Conservation (phyloP, 345 rosid species). For the Abelmoschus esculentus region DNA sequence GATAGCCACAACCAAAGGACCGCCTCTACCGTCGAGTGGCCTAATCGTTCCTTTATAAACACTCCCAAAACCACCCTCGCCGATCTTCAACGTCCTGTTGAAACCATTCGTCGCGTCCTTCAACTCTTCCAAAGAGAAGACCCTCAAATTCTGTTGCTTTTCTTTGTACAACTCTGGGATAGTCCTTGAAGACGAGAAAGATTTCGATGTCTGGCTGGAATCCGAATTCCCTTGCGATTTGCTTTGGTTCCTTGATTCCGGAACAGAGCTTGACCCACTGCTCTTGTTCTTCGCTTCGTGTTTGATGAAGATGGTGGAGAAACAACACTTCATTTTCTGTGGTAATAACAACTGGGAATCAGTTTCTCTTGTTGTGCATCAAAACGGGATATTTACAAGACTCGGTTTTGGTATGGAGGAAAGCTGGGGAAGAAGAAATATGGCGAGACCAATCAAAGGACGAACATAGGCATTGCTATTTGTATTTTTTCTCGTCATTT, state of each 20-base stretch:
- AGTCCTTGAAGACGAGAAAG: slow-evolving; percentile 52
- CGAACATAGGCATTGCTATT: too few species aligned
- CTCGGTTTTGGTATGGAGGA: too few species aligned
- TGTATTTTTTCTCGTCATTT: too few species aligned
- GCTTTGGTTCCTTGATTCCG: slow-evolving; percentile 29
- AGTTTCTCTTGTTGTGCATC: too few species aligned
- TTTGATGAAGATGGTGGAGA: slow-evolving; percentile 27
- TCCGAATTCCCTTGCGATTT: slow-evolving; percentile 9
- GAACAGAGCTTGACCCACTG: slow-evolving; percentile 42
- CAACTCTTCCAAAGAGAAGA: slow-evolving; percentile 57
- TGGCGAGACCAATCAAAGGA: too few species aligned
- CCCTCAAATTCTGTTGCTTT: slow-evolving; percentile 50
- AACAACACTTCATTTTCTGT: slow-evolving; percentile 40
- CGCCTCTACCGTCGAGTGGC: slow-evolving; percentile 28
- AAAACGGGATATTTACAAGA: too few species aligned
- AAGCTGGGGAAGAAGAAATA: too few species aligned
- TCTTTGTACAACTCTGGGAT: slow-evolving; percentile 53
- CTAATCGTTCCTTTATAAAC: slow-evolving; percentile 65
- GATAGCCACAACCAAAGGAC: slow-evolving; percentile 54
- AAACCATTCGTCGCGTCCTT: slow-evolving; percentile 64
- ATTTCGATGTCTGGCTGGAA: slow-evolving; percentile 25
- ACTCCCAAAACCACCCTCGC: slow-evolving; percentile 96
- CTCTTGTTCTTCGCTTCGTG: slow-evolving; percentile 33
- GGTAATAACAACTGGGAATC: too few species aligned
- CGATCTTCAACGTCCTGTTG: slow-evolving; percentile 60